Base-by-base conservation (phyloP, 192 early-diverging fungal species). In the Backusella parvicylindrica region DNA sequence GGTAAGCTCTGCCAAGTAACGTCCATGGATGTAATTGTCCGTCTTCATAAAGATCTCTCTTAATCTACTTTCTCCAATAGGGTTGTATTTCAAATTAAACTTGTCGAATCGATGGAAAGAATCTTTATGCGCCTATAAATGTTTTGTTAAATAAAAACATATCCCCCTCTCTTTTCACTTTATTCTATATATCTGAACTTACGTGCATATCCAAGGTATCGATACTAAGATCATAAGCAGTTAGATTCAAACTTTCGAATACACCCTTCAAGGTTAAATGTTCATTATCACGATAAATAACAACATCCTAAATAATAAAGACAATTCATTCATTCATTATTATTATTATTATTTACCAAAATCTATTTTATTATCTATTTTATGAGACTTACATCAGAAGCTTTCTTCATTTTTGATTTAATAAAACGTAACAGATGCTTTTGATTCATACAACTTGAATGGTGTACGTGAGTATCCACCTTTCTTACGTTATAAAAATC, bases 401-500 rank as follows among this genome's bases (percentile, higher is more conserved):
- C 80, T 49, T 89, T 93, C 79, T 90, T 89, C 72, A 98, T 82
- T 80, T 96, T 97, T 37, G 92, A 89, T 80, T 98, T 98, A 83
- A 98, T 97, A 75, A 97, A 98, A 7, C 95, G 93, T 36, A 98
- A 81, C 65, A 98, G 74, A 78, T 98, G 97, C 84, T 98, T 98
- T 79, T 95, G 94, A 81, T 97, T 98, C 97, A 98, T 97, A 73
- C 95, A 96, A 3, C 91, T 88, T 5, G 93, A 92, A 77, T 96
- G 88, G 74, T 98, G 97, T 47, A 98, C 92, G 87, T 98, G 97
- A 60, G 95, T 96, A 82, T 98, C 97, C 18, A 98, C 96, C 77
- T 98, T 98, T 65, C 97, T 92, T 60, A 98, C 95, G 71, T 98
- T 98, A 89, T 98, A 98, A 78, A 97, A 95, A 80, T 98, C 97